Conservation (phyloP, 1,284 basidiomycete genomes). For the Ceratobasidium sp. region DNA sequence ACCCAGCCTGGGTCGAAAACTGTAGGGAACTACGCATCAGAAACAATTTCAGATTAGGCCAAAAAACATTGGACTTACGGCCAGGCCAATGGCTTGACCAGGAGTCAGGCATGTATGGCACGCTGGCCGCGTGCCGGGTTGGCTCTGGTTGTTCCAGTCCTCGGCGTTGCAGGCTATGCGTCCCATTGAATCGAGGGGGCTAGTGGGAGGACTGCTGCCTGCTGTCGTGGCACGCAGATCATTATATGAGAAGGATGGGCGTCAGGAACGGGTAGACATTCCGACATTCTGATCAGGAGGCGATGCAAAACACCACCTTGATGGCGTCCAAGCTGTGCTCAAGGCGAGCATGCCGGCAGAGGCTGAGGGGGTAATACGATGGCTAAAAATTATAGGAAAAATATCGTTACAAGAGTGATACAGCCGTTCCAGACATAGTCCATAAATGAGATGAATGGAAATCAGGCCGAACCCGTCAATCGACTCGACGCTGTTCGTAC, state of each 20-base stretch:
- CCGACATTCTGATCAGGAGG: not conserved
- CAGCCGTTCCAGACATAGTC: not conserved
- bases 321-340: conserved; percentile 9
- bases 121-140: not conserved
- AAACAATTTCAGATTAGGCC: not conserved
- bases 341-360: not conserved
- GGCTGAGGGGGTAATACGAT: not conserved
- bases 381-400: not conserved
- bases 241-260: not conserved
- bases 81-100: conserved; percentile 25
- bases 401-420: conserved; percentile 10
- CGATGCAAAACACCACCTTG: not conserved
- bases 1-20: conserved; percentile 24
- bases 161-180: not conserved
- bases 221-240: not conserved
- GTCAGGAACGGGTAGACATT: not conserved
- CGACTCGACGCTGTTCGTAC: not conserved
- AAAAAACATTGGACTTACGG: conserved; percentile 11
- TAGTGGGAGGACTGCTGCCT: not conserved
- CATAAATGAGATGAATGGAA: not conserved
- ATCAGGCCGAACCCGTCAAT: not conserved
- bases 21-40: not conserved
- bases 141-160: not conserved
- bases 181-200: not conserved
- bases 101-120: conserved; percentile 26